These are phyloP conservation scores for Salix koriyanagi DNA, from an alignment of 345 rosid genomes.

Conservation along the genomic window DNA sequence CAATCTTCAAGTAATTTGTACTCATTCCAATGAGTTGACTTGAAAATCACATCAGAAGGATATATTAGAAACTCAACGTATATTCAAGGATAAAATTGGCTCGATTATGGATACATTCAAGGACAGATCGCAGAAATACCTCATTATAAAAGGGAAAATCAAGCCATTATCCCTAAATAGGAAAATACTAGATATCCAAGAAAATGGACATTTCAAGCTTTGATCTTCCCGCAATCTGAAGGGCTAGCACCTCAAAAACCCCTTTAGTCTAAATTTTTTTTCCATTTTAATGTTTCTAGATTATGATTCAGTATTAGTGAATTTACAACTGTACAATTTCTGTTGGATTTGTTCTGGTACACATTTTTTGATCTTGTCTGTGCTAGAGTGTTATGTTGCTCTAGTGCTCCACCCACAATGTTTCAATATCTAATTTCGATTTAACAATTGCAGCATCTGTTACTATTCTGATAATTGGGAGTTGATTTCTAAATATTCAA, in stretches of 20 bases:
- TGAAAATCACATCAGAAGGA: too few relatives aligned
- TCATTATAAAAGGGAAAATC: too few relatives aligned
- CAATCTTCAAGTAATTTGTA: too few relatives aligned
- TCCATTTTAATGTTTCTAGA: not conserved
- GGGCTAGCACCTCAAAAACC: not conserved
- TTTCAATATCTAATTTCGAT: constrained; percentile 11
- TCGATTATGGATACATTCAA: too few relatives aligned
- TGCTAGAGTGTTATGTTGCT: not conserved
- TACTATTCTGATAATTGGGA: constrained; percentile 55
- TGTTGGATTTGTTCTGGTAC: not conserved
- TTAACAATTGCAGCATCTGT: constrained; percentile 62
- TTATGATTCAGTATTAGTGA: not conserved
- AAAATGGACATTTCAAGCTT: not conserved
- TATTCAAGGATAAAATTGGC: too few relatives aligned
- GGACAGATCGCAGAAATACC: too few relatives aligned
- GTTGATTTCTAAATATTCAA: constrained; percentile 55
- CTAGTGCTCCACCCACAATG: not conserved
- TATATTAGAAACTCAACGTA: too few relatives aligned
- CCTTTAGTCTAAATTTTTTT: not conserved
- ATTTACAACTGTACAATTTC: not conserved
- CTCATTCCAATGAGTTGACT: too few relatives aligned
- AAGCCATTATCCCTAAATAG: not conserved
- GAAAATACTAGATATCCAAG: not conserved
- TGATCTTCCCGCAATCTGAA: not conserved
- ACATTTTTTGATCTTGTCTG: not conserved